Conservation (phyloP, 2,329 filamentous ascomycete genomes). For the Metarhizium humberi region DNA sequence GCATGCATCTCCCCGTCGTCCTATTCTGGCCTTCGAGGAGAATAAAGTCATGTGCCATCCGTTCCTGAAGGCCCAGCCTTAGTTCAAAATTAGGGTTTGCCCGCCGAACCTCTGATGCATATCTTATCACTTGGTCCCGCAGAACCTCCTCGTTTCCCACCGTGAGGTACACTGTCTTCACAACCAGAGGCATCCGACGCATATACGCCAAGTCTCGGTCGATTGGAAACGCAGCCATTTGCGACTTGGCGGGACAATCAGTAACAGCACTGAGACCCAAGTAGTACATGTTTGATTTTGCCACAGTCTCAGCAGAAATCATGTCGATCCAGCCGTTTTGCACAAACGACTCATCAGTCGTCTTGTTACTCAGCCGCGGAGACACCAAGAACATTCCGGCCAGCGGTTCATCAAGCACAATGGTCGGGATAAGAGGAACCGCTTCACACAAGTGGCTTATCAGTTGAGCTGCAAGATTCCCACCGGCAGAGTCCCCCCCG, state of each 20-base stretch:
- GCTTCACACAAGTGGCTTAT: conserved; percentile 20
- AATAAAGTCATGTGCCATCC: conserved; percentile 9
- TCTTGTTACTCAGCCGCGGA: conserved; percentile 12
- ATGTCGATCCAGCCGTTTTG: conserved; percentile 8
- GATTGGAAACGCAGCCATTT: conserved; percentile 4
- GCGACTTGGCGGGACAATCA: background rate
- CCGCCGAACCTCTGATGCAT: conserved; percentile 1
- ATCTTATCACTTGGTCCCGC: conserved; percentile 4
- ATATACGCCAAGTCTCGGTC: conserved; percentile 6
- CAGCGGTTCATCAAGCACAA: conserved; percentile 15
- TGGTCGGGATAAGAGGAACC: conserved; percentile 9
- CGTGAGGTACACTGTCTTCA: conserved; percentile 4
- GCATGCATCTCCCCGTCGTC: conserved; percentile 3
- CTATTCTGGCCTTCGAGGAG: conserved; percentile 6
- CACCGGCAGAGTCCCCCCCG: conserved; percentile 25
- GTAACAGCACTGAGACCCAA: background rate
- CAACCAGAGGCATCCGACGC: conserved; percentile 2
- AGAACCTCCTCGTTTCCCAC: conserved; percentile 8
- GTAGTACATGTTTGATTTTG: conserved; percentile 1
- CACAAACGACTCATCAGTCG: conserved; percentile 2
- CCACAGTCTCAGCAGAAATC: conserved; percentile 2
- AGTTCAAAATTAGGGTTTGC: conserved; percentile 8
- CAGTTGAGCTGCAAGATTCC: conserved; percentile 20
- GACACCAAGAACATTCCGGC: conserved; percentile 21
- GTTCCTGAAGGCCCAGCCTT: background rate